Base-by-base conservation (phyloP, 2,329 filamentous ascomycete genomes). In the Nigrograna mackinnonii region DNA sequence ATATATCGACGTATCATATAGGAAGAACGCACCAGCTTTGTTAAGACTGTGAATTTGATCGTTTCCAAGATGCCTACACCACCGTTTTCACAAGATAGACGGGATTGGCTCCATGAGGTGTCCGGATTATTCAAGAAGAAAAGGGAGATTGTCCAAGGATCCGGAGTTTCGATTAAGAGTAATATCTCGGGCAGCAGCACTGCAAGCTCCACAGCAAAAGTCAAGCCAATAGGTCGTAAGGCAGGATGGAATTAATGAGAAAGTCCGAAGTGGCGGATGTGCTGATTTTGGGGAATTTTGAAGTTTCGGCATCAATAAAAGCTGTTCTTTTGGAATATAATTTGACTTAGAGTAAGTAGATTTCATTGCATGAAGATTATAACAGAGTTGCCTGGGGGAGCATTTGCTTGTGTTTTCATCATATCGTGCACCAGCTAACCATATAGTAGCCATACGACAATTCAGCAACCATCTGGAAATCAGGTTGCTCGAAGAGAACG, bases 241-340 rank as follows among this genome's bases (percentile, higher is more conserved):
- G 24, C 71, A 73, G 48, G 59, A 72, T 58, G 71, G 71, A 4
- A 58, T 74, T 13, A 70, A 72, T 53, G 71, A 71, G 37, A 41
- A 57, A 49, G 20, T 52, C 67, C 38, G 57, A 55, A 31, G 64
- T 67, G 31, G 58, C 52, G 16, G 55, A 67, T 2, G 62, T 63
- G 41, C 66, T 69, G 3, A 40, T n/a, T n/a, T n/a, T n/a, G n/a
- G n/a, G n/a, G n/a, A n/a, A n/a, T n/a, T n/a, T n/a, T n/a, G n/a
- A n/a, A n/a, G n/a, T n/a, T n/a, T n/a, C n/a, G n/a, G n/a, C n/a
- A n/a, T n/a, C n/a, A n/a, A n/a, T n/a, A n/a, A n/a, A n/a, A n/a
- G n/a, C n/a, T n/a, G n/a, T n/a, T n/a, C n/a, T n/a, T n/a, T n/a
- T n/a, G n/a, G n/a, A n/a, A n/a, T n/a, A n/a, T n/a, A n/a, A n/a